These are phyloP conservation scores for Plasmodium vivax DNA, from an alignment of 169 alveolate species.

Conservation along the genomic window DNA sequence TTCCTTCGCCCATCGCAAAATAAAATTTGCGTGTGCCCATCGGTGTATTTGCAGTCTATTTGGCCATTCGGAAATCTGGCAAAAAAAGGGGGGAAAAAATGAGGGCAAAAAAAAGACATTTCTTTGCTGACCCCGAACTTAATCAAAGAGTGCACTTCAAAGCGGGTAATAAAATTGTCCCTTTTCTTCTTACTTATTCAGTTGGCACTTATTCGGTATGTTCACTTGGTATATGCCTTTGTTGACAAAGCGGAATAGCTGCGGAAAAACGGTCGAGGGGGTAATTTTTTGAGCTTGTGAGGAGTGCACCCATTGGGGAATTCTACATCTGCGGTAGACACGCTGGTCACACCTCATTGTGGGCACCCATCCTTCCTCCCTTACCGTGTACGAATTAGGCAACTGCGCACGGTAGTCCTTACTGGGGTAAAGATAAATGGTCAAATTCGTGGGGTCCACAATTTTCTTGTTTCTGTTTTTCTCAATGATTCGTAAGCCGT, in stretches of 20 bases:
- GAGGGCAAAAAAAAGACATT: background rate
- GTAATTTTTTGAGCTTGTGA: background rate
- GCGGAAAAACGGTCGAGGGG: background rate
- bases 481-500: conserved; percentile 72
- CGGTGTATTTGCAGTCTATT: conserved; percentile 71
- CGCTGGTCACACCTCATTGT: background rate
- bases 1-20: conserved; percentile 67
- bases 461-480: conserved; percentile 74
- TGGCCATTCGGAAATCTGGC: conserved; percentile 72
- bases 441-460: conserved; percentile 42
- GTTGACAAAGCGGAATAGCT: conserved; percentile 66
- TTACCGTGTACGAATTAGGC: conserved; percentile 73
- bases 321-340: background rate
- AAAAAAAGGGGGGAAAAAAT: background rate
- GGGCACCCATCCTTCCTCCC: background rate
- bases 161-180: background rate
- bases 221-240: conserved; percentile 75
- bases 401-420: conserved; percentile 58
- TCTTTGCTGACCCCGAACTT: background rate
- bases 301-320: background rate
- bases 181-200: conserved; percentile 45
- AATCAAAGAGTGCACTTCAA: background rate
- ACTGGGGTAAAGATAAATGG: conserved; percentile 64
- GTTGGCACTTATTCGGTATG: conserved; percentile 68
- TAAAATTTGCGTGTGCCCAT: conserved; percentile 72